These are phyloP conservation scores for Decorospora gaudefroyi DNA, from an alignment of 2,329 filamentous ascomycete species.

Conservation along the genomic window DNA sequence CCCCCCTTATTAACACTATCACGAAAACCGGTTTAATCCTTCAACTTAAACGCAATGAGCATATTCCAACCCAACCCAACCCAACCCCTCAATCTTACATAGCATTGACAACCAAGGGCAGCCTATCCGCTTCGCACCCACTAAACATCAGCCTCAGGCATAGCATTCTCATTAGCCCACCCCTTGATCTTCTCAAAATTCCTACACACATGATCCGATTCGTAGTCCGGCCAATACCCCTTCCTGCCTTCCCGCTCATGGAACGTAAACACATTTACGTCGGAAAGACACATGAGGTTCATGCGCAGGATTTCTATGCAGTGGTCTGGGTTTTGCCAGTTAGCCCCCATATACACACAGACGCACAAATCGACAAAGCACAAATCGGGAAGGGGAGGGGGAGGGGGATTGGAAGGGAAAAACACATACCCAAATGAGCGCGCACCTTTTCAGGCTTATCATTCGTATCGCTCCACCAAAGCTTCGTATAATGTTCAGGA, in stretches of 20 bases:
- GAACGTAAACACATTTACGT: conserved; percentile 46
- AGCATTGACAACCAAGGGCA: too few relatives aligned
- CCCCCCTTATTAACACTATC: too few relatives aligned
- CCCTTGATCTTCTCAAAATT: conserved; percentile 43
- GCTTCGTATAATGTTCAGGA: conserved; percentile 38
- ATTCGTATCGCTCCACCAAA: conserved; percentile 35
- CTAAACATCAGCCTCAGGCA: conserved; percentile 36
- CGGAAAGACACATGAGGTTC: conserved; percentile 44
- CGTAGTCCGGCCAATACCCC: conserved; percentile 41
- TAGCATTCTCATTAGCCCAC: conserved; percentile 42
- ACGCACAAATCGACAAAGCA: too few relatives aligned
- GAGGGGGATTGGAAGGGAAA: neutral
- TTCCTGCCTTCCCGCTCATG: conserved; percentile 28
- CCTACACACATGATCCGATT: conserved; percentile 40
- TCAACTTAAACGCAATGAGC: too few relatives aligned
- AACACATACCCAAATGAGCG: conserved; percentile 30
- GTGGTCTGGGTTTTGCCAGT: conserved; percentile 30
- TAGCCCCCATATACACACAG: neutral
- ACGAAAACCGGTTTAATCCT: too few relatives aligned
- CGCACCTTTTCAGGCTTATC: conserved; percentile 38
- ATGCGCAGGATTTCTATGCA: conserved; percentile 47
- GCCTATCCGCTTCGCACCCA: too few relatives aligned
- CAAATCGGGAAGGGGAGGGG: neutral
- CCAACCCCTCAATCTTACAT: too few relatives aligned
- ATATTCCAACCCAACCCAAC: too few relatives aligned